phyloP scores from a whole-genome alignment of 2,329 filamentous ascomycete genomes.

The Fusarium pseudonygamai region DNA sequence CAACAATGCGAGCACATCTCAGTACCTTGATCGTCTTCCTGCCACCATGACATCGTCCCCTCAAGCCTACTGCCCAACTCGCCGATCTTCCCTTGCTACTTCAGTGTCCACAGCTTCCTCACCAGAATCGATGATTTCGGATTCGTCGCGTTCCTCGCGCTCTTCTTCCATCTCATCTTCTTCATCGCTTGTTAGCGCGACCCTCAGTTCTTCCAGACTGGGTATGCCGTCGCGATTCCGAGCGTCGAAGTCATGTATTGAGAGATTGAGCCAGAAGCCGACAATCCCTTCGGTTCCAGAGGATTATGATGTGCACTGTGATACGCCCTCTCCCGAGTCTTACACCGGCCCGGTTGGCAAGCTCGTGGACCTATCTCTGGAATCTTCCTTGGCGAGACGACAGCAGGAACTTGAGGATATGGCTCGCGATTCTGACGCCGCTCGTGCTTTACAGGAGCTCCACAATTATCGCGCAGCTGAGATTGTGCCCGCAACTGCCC shows the following conservation, averaged over 20 bases:
- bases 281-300: conserved; percentile 67
- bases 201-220: conserved; percentile 58
- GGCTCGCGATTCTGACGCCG: conserved; percentile 61
- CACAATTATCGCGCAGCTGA: conserved; percentile 61
- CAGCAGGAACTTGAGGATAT: conserved; percentile 58
- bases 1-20: conserved; percentile 55
- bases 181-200: conserved; percentile 69
- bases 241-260: conserved; percentile 65
- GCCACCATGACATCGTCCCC: conserved; percentile 61
- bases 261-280: conserved; percentile 63
- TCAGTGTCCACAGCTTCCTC: conserved; percentile 71
- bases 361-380: conserved; percentile 59
- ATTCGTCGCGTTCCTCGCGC: conserved; percentile 68
- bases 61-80: conserved; percentile 57
- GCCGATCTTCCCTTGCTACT: conserved; percentile 71
- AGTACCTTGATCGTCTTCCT: conserved; percentile 64
- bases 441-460: conserved; percentile 67
- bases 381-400: conserved; percentile 57
- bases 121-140: conserved; percentile 74
- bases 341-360: conserved; percentile 64
- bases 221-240: conserved; percentile 72
- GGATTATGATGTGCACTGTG: conserved; percentile 60
- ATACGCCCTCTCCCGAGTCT: conserved; percentile 66
- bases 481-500: conserved; percentile 48
- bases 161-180: conserved; percentile 72